These are phyloP conservation scores for Rubroboletus pulcherrimus DNA, from an alignment of 768 basidiomycete species.

Conservation along the genomic window DNA sequence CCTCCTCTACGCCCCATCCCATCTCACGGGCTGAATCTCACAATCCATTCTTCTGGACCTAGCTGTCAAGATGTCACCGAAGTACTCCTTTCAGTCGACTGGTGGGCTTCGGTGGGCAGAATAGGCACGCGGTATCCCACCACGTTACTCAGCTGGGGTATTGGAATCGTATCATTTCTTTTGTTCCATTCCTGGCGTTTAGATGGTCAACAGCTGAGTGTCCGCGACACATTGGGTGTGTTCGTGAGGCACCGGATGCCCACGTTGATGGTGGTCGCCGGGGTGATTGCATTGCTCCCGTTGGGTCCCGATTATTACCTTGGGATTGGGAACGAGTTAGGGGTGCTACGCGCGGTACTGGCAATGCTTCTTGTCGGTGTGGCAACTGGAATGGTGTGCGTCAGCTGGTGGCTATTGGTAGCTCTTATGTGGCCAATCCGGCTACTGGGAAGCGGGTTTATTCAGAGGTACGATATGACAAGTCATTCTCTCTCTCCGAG, in stretches of 20 bases:
- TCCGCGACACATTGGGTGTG: conserved; percentile 44
- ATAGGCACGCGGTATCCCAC: conserved; percentile 73
- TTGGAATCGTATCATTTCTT: conserved; percentile 62
- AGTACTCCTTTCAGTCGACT: conserved; percentile 61
- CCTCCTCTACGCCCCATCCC: conserved; percentile 16
- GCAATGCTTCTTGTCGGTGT: conserved; percentile 56
- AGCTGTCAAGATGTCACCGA: conserved; percentile 40
- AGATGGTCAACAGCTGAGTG: conserved; percentile 37
- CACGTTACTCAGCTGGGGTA: conserved; percentile 66
- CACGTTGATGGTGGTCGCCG: conserved; percentile 41
- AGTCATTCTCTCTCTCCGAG: background rate
- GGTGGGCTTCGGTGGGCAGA: conserved; percentile 66
- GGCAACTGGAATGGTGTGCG: conserved; percentile 59
- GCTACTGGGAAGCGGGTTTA: conserved; percentile 13
- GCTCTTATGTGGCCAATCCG: conserved; percentile 45
- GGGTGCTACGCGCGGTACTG: conserved; percentile 35
- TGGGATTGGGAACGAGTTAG: conserved; percentile 56
- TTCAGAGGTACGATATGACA: conserved; percentile 13
- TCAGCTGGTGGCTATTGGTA: conserved; percentile 54
- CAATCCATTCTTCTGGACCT: conserved; percentile 52
- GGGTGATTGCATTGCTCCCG: conserved; percentile 52
- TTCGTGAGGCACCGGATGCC: conserved; percentile 42
- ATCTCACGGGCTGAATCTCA: conserved; percentile 46
- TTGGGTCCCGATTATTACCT: conserved; percentile 52
- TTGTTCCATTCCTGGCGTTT: conserved; percentile 50